Base-by-base conservation (phyloP, 495 filamentous ascomycete genomes). In the Podospora conica region DNA sequence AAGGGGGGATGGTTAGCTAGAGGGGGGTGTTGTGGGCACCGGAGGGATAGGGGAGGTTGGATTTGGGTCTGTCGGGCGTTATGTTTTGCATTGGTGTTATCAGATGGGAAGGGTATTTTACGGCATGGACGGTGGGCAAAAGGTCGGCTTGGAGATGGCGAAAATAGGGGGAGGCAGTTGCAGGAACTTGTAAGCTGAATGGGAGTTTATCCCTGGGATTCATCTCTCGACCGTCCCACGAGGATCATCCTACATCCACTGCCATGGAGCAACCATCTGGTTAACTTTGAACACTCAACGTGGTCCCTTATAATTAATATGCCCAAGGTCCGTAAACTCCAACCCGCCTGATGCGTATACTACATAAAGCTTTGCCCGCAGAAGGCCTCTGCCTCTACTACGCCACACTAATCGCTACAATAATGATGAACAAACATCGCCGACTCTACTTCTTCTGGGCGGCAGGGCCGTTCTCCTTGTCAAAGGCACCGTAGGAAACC, bases 401-500 rank as follows among this genome's bases (percentile, higher is more conserved):
- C 23, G 22, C 21, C 40, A 31, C 24, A 55, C 21, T 10, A 61
- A 48, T 48, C 40, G 40, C 58, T 11, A 28, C n/a, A 58, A 21
- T 12, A 12, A 40, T 31, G 58, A 54, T 24, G 3, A 31, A 28
- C 22, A 24, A 10, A 63, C 48, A 48, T 12, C 11, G 48, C 64
- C 11, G 40, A 55, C 54, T 6, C 75, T 90, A 85, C 81, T 96
- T 96, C 84, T 91, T 96, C 79, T 96, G 91, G 63, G 87, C 90
- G 31, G 85, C 82, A 56, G 92, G 88, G 0, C 93, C 91, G 79
- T 91, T 96, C 75, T 97, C 94, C 83, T 95, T 96, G 73, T 96
- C 93, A 75, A 98, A 98, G 1, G 95, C 93, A 58, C 88, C 91
- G 78, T 98, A 98, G 10, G 90, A 87, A 12, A 98, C 90, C 76